A percentile compares a stretch with the other conserved stretches of the same genome.
Conservation (phyloP, 352 stramenopile genomes). For the Globisporangium ultimum region DNA sequence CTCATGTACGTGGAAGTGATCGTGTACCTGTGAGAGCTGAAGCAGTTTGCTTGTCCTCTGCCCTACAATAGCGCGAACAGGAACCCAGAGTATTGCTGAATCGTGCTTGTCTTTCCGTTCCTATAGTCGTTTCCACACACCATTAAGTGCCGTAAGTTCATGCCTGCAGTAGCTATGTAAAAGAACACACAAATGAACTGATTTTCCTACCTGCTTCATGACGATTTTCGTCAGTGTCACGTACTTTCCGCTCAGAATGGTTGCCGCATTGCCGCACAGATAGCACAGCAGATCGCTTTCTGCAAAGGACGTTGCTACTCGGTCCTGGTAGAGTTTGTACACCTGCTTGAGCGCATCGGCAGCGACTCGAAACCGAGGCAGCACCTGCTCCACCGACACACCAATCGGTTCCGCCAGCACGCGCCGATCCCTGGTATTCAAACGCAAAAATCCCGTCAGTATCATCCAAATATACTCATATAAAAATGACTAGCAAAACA, state of each 20-base stretch:
- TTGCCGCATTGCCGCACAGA: constrained; percentile 24
- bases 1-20: neutral
- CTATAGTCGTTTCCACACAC: neutral
- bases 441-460: neutral
- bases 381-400: constrained; percentile 38
- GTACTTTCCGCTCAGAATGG: constrained; percentile 7
- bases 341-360: constrained; percentile 48
- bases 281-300: constrained; percentile 31
- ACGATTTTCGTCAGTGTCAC: constrained; percentile 19
- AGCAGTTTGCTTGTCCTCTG: neutral
- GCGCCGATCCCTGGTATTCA: constrained; percentile 49
- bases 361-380: constrained; percentile 46
- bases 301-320: constrained; percentile 10
- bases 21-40: constrained; percentile 10
- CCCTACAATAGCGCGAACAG: constrained; percentile 21
- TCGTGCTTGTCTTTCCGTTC: constrained; percentile 15
- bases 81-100: constrained; percentile 26
- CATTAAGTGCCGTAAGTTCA: constrained; percentile 5
- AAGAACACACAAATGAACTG: neutral
- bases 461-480: no score
- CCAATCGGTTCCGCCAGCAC: constrained; percentile 34
- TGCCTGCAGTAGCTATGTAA: neutral
- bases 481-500: no score
- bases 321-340: constrained; percentile 23
- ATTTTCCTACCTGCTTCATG: constrained; percentile 20